A percentile compares a stretch with the other conserved stretches of the same genome.
Conservation (phyloP, 2,329 filamentous ascomycete genomes). For the Teratosphaeria zuluensis region DNA sequence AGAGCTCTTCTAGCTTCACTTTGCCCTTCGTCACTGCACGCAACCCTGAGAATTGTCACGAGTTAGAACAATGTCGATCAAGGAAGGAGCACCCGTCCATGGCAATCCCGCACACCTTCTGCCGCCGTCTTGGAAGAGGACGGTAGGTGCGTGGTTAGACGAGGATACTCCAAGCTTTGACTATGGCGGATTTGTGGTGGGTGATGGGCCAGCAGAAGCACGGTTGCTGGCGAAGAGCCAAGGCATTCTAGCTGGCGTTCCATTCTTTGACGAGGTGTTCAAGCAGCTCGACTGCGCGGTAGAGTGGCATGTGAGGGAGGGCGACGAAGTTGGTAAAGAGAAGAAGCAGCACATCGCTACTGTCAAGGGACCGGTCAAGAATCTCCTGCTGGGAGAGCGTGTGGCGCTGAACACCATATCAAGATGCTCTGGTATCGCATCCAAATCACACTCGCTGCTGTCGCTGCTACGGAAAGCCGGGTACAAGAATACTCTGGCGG, state of each 20-base stretch:
- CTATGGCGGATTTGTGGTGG: slow-evolving; percentile 95
- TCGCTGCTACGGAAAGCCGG: slow-evolving; percentile 50
- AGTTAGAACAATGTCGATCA: slow-evolving; percentile 21
- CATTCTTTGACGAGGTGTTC: slow-evolving; percentile 94
- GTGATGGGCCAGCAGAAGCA: slow-evolving; percentile 47
- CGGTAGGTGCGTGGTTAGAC: slow-evolving; percentile 75
- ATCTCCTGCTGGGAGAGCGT: slow-evolving; percentile 80
- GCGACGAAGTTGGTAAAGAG: slow-evolving; percentile 53
- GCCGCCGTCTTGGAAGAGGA: slow-evolving; percentile 72
- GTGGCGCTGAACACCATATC: slow-evolving; percentile 87
- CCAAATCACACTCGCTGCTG: slow-evolving; percentile 43
- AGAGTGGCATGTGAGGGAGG: slow-evolving; percentile 77
- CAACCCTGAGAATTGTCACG: neutral
- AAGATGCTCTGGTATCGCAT: slow-evolving; percentile 84
- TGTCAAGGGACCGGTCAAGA: slow-evolving; percentile 72
- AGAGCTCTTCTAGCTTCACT: neutral
- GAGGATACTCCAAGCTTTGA: slow-evolving; percentile 96
- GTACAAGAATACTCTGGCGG: slow-evolving; percentile 76
- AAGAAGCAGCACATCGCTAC: slow-evolving; percentile 62
- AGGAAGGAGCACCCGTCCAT: slow-evolving; percentile 46
- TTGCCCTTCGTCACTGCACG: neutral
- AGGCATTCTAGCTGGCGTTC: slow-evolving; percentile 81
- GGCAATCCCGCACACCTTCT: slow-evolving; percentile 64
- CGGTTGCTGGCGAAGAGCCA: slow-evolving; percentile 48
- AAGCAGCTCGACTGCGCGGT: slow-evolving; percentile 79